A percentile compares a stretch with the other conserved stretches of the same genome.
Evolutionary conservation across 2,329 filamentous ascomycete genomes (phyloP).

Genomic region (Exophiala alcalophila): DNA sequence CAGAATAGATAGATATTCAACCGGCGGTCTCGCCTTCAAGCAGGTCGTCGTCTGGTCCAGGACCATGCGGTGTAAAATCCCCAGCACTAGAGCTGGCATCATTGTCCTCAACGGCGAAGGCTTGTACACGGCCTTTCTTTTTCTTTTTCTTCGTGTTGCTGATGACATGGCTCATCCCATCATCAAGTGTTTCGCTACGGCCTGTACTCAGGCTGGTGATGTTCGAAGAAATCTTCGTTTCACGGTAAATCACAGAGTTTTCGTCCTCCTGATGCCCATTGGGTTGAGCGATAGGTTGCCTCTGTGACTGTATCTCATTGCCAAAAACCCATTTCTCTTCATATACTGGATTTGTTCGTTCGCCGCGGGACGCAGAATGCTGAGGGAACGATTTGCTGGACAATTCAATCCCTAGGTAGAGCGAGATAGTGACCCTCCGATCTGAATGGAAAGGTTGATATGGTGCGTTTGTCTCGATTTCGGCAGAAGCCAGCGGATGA

Average conservation of each 20-base stretch:
- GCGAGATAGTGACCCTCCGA: constrained; percentile 72
- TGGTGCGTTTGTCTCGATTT: constrained; percentile 92
- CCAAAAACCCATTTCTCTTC: constrained; percentile 54
- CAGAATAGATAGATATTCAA: too few relatives aligned
- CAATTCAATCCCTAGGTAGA: constrained; percentile 57
- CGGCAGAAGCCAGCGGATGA: constrained; percentile 68
- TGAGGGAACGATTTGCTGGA: too few relatives aligned
- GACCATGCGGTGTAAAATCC: constrained; percentile 4
- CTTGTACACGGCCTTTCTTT: constrained; percentile 21
- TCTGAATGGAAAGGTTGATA: constrained; percentile 97
- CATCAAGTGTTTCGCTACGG: constrained; percentile 48
- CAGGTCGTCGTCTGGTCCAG: constrained; percentile 9
- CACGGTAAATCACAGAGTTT: constrained; percentile 23
- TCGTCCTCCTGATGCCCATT: constrained; percentile 5
- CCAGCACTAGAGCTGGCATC: constrained; percentile 2
- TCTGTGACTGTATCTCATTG: constrained; percentile 43
- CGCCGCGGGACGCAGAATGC: constrained; percentile 2
- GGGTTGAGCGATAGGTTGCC: constrained; percentile 2
- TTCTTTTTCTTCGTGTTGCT: constrained; percentile 74
- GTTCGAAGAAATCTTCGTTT: constrained; percentile 18
- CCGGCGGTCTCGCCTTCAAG: constrained; percentile 3
- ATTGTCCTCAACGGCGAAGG: constrained; percentile 12
- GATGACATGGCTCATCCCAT: constrained; percentile 43
- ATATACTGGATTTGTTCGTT: constrained; percentile 15
- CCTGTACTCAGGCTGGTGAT: constrained; percentile 1